These are phyloP conservation scores for Biscogniauxia mediterranea DNA, from an alignment of 2,329 filamentous ascomycete genomes.

Conservation along the genomic window DNA sequence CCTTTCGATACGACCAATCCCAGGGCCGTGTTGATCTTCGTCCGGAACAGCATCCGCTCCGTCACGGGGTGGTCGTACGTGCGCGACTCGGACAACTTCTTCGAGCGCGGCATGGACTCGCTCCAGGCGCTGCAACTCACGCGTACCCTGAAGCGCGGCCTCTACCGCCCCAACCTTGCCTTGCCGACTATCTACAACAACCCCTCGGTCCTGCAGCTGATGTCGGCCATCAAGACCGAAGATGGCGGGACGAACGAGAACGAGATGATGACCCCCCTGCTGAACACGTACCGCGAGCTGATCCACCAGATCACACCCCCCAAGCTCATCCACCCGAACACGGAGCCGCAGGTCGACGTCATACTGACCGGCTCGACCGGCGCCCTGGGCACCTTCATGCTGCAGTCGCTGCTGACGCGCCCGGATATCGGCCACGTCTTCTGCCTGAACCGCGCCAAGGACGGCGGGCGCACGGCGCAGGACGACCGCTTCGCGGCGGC, in stretches of 20 bases:
- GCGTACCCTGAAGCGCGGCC: slow-evolving; percentile 6
- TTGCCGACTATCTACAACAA: slow-evolving; percentile 15
- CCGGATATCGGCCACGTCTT: slow-evolving; percentile 21
- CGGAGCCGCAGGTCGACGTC: slow-evolving; percentile 10
- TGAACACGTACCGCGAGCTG: slow-evolving; percentile 16
- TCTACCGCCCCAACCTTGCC: slow-evolving; percentile 1
- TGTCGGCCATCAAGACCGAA: slow-evolving; percentile 8
- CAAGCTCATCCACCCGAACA: background rate
- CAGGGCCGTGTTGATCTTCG: slow-evolving; percentile 1
- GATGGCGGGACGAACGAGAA: slow-evolving; percentile 4
- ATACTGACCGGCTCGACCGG: slow-evolving; percentile 31
- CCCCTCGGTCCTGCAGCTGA: slow-evolving; percentile 14
- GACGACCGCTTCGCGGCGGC: slow-evolving; percentile 5
- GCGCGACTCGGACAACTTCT: slow-evolving; percentile 10
- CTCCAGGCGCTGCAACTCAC: slow-evolving; percentile 12
- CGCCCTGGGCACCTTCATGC: slow-evolving; percentile 22
- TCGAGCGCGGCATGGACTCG: slow-evolving; percentile 17
- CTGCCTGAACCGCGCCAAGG: slow-evolving; percentile 27
- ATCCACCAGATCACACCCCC: slow-evolving; percentile 15
- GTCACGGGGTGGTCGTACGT: slow-evolving; percentile 8
- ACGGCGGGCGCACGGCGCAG: slow-evolving; percentile 17
- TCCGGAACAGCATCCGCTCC: slow-evolving; percentile 5
- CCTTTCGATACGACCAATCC: slow-evolving; percentile 1
- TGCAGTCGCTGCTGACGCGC: slow-evolving; percentile 18
- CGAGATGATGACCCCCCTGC: slow-evolving; percentile 13